Evolutionary conservation across 345 rosid species (phyloP).

Genomic region (Gossypium bickii): DNA sequence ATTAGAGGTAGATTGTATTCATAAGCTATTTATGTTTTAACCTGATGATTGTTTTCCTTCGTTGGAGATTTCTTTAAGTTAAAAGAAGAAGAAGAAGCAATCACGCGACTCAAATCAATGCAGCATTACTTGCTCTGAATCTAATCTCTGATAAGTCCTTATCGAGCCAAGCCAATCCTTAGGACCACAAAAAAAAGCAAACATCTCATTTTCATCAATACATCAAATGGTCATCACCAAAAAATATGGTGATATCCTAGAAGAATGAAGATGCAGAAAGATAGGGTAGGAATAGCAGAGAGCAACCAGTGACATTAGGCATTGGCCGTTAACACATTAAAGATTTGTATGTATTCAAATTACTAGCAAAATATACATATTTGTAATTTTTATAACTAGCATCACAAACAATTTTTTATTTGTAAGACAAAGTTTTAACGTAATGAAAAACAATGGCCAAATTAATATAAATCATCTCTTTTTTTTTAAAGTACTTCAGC

Average conservation of each 20-base stretch:
- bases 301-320: not conserved
- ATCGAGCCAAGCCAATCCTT: not conserved
- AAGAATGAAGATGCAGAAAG: slow-evolving; percentile 1
- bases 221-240: not conserved
- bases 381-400: not conserved
- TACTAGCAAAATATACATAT: slow-evolving; percentile 2
- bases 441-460: slow-evolving; percentile 6
- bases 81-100: not conserved
- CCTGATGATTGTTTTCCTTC: not conserved
- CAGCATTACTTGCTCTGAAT: not conserved
- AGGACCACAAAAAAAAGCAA: not conserved
- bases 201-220: not conserved
- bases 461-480: not conserved
- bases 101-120: not conserved
- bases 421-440: slow-evolving; percentile 6
- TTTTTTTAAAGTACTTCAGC: not conserved
- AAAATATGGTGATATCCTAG: not conserved
- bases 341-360: not conserved
- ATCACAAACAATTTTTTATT: slow-evolving; percentile 9
- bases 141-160: not conserved
- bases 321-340: not conserved
- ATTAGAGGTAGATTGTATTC: not conserved
- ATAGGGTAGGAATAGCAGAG: not conserved
- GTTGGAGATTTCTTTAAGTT: not conserved
- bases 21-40: not conserved